Evolutionary conservation across 257 asterid genomes (phyloP).

Genomic region (Nicotiana obtusifolia): DNA sequence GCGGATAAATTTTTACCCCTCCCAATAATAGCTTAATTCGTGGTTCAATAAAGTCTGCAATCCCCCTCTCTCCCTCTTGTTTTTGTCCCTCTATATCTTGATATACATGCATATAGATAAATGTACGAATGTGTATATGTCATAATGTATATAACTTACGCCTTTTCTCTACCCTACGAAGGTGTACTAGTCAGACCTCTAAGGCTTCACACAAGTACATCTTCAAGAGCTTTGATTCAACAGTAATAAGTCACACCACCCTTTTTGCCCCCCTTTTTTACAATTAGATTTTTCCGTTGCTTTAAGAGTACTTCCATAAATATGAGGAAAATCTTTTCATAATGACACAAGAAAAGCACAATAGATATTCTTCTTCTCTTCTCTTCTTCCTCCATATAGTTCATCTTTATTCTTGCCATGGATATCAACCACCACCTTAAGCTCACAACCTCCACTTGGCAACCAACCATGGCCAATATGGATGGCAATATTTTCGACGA

Average conservation of each 20-base stretch:
- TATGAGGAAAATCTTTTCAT: not conserved
- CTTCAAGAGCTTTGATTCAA: conserved; percentile 8
- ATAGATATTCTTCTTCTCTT: not conserved
- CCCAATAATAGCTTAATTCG: no score
- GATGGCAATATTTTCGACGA: conserved; percentile 17
- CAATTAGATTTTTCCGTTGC: not conserved
- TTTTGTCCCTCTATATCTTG: not conserved
- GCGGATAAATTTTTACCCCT: no score
- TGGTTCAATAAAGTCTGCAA: not conserved
- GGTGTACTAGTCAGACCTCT: not conserved
- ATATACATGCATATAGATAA: not conserved
- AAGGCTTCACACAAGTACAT: not conserved
- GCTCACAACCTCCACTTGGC: conserved; percentile 29
- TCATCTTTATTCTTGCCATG: conserved; percentile 18
- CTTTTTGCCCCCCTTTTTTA: not conserved
- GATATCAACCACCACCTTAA: conserved; percentile 35
- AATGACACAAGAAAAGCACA: conserved; percentile 9
- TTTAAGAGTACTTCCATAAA: not conserved
- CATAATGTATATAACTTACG: conserved; percentile 6
- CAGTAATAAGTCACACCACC: conserved; percentile 1
- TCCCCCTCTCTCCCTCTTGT: not conserved
- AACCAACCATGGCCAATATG: conserved; percentile 24
- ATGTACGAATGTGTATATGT: conserved; percentile 2
- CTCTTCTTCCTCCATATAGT: not conserved
- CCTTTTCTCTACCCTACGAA: conserved; percentile 4